Base-by-base conservation (phyloP, 257 asterid genomes). In the Anisodus tanguticus region DNA sequence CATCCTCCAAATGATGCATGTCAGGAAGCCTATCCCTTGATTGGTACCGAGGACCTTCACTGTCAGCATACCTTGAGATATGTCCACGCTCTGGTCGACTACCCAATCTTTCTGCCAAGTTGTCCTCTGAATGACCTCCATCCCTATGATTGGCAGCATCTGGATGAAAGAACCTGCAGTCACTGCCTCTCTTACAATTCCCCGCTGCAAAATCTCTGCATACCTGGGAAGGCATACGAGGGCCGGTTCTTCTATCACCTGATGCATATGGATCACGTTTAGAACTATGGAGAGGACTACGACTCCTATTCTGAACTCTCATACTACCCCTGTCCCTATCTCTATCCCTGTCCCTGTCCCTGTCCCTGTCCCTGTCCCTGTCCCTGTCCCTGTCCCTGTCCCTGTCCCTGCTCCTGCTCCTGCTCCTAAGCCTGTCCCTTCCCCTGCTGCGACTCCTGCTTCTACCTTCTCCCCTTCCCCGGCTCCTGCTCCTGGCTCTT, bases 161-260 rank as follows among this genome's bases (percentile, higher is more conserved):
- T 47, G 93, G 90, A 89, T 95, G 98, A 87, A 88, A 82, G 84
- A 91, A 95, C 85, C 93, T 88, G 88, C 98, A 95, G 16, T 91
- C 94, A 85, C 90, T 91, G 83, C 98, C 98, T 86, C 94, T 92
- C 86, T 93, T 87, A 90, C 98, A 95, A 43, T 89, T 83, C 41
- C 98, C 97, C 0, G 78, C 45, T 72, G 94, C 84, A 89, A 90
- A 91, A 78, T 93, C 91, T 86, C 93, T 91, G 89, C 98, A 95
- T 45, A 67, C 87, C 35, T 31, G 35, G 35, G 35, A 31, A 84
- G 93, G 87, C 76, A 84, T 87, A 71, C 91, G 95, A 59, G 87
- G 87, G 63, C 86, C 89, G 78, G 89, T 84, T 87, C 88, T 89
- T 88, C 87, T 89, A 74, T 91, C 97, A 85, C 85, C 91, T 93